A percentile compares a stretch with the other conserved stretches of the same genome.
Conservation (phyloP, 805 yeast species). For the Kodamaea hsintzibuensis region DNA sequence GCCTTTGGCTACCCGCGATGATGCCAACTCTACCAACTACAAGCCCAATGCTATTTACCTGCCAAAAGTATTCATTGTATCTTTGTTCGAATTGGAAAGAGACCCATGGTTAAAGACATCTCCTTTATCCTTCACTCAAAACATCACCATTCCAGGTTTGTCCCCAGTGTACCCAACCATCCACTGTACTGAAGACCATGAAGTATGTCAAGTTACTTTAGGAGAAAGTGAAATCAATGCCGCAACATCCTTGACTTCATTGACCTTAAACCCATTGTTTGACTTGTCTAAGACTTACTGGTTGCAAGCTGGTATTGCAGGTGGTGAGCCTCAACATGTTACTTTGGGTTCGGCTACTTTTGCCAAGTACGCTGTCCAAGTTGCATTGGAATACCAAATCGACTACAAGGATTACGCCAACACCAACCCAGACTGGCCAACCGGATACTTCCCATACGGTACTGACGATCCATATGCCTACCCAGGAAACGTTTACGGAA, state of each 20-base stretch:
- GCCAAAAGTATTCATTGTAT: conserved; percentile 57
- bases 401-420: conserved; percentile 40
- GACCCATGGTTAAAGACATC: conserved; percentile 49
- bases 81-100: conserved; percentile 55
- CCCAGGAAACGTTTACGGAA: conserved; percentile 59
- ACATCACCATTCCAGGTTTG: conserved; percentile 64
- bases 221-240: conserved; percentile 74
- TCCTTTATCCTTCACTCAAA: conserved; percentile 48
- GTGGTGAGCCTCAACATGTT: conserved; percentile 56
- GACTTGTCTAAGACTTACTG: conserved; percentile 62
- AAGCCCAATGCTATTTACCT: conserved; percentile 30
- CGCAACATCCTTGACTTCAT: conserved; percentile 57
- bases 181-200: conserved; percentile 53
- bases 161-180: conserved; percentile 59
- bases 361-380: conserved; percentile 62
- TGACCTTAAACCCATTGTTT: conserved; percentile 53
- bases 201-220: conserved; percentile 62
- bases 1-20: conserved; percentile 12
- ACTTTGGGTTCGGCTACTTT: conserved; percentile 63
- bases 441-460: conserved; percentile 61
- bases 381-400: conserved; percentile 58
- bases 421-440: conserved; percentile 50
- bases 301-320: conserved; percentile 66
- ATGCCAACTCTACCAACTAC: conserved; percentile 13
- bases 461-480: conserved; percentile 48